phyloP scores from a whole-genome alignment of 108 stramenopile genomes.

The Aurantiochytrium sp. region DNA sequence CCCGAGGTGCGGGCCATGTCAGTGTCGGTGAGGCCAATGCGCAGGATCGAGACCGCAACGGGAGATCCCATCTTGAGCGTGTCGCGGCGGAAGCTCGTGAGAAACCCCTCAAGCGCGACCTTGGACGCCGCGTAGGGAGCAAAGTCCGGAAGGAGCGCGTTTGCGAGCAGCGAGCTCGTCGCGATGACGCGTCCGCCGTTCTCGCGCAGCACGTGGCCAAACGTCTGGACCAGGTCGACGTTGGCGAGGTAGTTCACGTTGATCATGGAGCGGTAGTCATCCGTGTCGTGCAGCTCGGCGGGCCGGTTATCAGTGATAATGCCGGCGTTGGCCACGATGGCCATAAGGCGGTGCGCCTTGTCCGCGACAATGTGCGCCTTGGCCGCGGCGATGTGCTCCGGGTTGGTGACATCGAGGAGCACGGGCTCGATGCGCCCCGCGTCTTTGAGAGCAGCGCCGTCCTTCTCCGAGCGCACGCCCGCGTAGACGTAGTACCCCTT shows the following conservation, averaged over 20 bases:
- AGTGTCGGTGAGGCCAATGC: not conserved
- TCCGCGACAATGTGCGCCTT: not conserved
- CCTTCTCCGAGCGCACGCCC: not conserved
- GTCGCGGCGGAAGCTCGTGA: not conserved
- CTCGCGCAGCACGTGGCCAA: not conserved
- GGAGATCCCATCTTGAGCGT: not conserved
- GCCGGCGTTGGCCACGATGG: not conserved
- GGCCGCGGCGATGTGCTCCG: not conserved
- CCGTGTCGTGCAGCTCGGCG: not conserved
- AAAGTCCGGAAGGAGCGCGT: not conserved
- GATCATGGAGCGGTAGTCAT: not conserved
- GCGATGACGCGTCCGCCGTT: not conserved
- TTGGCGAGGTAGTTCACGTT: not conserved
- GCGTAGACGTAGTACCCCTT: not conserved
- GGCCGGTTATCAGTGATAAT: not conserved
- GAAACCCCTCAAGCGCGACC: not conserved
- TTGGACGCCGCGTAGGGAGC: not conserved
- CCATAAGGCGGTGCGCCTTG: not conserved
- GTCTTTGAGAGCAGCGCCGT: not conserved
- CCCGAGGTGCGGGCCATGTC: not conserved
- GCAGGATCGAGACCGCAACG: not conserved
- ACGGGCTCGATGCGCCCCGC: not conserved
- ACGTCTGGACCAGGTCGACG: not conserved
- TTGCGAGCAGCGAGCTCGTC: not conserved
- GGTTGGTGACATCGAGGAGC: not conserved